phyloP scores from a whole-genome alignment of 2,329 filamentous ascomycete species.

The Hypomyces rosellus region DNA sequence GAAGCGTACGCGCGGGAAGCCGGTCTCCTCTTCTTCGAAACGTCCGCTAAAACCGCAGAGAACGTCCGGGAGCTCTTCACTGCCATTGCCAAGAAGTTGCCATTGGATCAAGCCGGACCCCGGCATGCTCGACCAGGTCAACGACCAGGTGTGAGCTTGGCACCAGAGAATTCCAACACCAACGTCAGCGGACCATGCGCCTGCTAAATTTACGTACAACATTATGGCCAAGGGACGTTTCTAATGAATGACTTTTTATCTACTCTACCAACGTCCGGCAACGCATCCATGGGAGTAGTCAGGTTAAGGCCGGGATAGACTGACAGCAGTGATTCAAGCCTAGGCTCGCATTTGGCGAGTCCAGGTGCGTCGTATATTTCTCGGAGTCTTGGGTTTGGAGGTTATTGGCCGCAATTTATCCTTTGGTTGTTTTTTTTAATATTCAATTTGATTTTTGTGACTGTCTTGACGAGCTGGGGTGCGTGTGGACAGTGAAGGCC shows the following conservation, averaged over 20 bases:
- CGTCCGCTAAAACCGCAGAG: slow-evolving; percentile 93
- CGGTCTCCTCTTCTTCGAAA: slow-evolving; percentile 95
- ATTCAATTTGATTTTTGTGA: slow-evolving; percentile 10
- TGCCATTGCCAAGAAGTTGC: slow-evolving; percentile 94
- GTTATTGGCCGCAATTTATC: slow-evolving; percentile 32
- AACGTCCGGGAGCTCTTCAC: slow-evolving; percentile 96
- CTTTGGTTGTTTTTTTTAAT: slow-evolving; percentile 22
- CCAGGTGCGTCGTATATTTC: slow-evolving; percentile 30
- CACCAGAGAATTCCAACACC: slow-evolving; percentile 51
- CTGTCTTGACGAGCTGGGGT: slow-evolving; percentile 3
- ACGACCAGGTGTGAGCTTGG: slow-evolving; percentile 52
- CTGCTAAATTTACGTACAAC: slow-evolving; percentile 37
- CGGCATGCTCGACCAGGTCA: slow-evolving; percentile 68
- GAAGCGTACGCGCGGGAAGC: slow-evolving; percentile 93
- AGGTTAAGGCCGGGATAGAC: slow-evolving; percentile 21
- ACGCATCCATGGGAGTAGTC: slow-evolving; percentile 18
- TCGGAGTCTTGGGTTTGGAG: slow-evolving; percentile 36
- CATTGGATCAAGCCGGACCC: slow-evolving; percentile 91
- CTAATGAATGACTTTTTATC: slow-evolving; percentile 8
- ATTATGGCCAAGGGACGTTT: slow-evolving; percentile 9
- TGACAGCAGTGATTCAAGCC: slow-evolving; percentile 19
- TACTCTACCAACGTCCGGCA: slow-evolving; percentile 16
- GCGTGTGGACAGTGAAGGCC: background rate
- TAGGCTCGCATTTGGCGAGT: slow-evolving; percentile 22
- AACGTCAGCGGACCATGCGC: slow-evolving; percentile 50